A percentile compares a stretch with the other conserved stretches of the same genome.
Evolutionary conservation across 2,329 filamentous ascomycete species (phyloP).

Genomic region (Penicillium sp.): DNA sequence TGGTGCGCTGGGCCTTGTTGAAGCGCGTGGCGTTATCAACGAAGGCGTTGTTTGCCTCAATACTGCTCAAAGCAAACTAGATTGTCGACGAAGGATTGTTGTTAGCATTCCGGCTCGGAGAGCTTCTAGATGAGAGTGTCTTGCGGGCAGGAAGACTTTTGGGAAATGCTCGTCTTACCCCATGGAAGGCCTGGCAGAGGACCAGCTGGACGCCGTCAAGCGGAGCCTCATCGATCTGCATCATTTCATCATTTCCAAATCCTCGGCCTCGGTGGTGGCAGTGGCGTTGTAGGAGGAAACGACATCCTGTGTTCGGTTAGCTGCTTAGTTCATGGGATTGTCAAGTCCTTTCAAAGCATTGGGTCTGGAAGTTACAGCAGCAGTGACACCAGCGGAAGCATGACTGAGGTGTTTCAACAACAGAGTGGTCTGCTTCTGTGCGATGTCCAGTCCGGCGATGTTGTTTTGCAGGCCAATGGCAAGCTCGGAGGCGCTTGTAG

Average conservation of each 20-base stretch:
- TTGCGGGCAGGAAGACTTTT: too few species aligned
- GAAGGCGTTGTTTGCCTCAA: neutral
- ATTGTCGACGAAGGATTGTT: neutral
- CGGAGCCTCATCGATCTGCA: neutral
- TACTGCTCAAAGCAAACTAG: neutral
- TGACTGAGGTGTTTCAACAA: neutral
- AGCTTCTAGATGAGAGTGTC: neutral
- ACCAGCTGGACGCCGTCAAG: neutral
- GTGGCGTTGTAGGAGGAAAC: neutral
- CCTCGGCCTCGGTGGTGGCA: neutral
- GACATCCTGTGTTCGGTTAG: neutral
- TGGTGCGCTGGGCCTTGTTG: neutral
- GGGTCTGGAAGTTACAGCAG: neutral
- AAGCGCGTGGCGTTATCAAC: neutral
- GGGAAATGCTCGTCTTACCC: neutral
- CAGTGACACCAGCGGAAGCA: neutral
- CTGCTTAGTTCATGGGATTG: neutral
- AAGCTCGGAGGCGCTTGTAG: neutral
- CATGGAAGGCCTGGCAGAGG: neutral
- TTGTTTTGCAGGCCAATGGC: conserved; percentile 1
- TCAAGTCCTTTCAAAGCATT: neutral
- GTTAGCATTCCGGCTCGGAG: neutral
- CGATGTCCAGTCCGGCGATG: neutral
- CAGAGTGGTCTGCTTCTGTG: neutral
- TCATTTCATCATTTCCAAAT: conserved; percentile 1